A percentile compares a stretch with the other conserved stretches of the same genome.
phyloP scores from a whole-genome alignment of 176 grass and related monocot species.

The Carex myosuroides region DNA sequence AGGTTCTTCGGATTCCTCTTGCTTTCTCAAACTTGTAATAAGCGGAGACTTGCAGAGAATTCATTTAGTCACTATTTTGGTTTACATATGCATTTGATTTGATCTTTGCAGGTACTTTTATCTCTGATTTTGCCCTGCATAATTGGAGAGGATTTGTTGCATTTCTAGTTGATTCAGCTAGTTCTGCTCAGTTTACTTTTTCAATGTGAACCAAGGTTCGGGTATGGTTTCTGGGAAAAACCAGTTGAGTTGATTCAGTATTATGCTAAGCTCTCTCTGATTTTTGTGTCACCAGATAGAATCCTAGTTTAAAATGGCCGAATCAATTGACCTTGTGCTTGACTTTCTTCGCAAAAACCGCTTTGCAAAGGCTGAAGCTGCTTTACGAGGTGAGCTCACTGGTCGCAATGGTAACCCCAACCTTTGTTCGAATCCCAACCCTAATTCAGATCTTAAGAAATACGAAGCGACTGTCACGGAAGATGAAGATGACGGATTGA shows the following conservation, averaged over 20 bases:
- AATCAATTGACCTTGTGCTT: slow-evolving; percentile 87
- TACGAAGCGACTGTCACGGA: neutral
- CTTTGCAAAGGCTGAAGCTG: slow-evolving; percentile 82
- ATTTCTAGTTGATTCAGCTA: neutral
- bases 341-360: slow-evolving; percentile 83
- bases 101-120: slow-evolving; percentile 11
- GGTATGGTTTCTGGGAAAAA: slow-evolving; percentile 2
- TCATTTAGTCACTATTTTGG: neutral
- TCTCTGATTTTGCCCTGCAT: neutral
- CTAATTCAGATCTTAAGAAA: slow-evolving; percentile 10
- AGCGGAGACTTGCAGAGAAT: neutral
- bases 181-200: neutral
- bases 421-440: neutral
- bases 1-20: slow-evolving; percentile 2
- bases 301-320: slow-evolving; percentile 35
- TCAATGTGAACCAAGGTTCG: neutral
- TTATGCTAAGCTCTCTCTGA: slow-evolving; percentile 10
- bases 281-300: neutral
- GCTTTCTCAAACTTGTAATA: neutral
- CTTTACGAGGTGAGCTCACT: slow-evolving; percentile 68
- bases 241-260: slow-evolving; percentile 4
- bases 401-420: slow-evolving; percentile 19
- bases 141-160: slow-evolving; percentile 4
- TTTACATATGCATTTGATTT: neutral
- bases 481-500: slow-evolving; percentile 12